Percentiles rank a stretch among this genome's conserved stretches.
These are phyloP conservation scores for Penicillium brasilianum DNA, from an alignment of 2,329 filamentous ascomycete genomes.

Conservation along the genomic window DNA sequence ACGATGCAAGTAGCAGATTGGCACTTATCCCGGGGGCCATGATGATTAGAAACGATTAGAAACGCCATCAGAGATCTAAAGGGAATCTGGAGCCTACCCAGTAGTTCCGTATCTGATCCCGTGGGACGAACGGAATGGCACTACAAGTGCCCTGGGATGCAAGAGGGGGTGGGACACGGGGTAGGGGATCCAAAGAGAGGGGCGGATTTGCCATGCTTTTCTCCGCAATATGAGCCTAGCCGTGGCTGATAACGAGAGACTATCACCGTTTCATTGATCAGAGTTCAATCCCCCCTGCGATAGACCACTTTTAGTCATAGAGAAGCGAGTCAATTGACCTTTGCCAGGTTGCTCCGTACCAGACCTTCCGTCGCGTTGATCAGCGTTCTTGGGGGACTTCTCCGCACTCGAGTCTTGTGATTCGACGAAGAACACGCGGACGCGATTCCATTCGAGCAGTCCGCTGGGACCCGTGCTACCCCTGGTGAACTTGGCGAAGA, in stretches of 20 bases:
- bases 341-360: neutral
- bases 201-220: slow-evolving; percentile 6
- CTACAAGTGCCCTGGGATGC: slow-evolving; percentile 10
- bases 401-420: slow-evolving; percentile 23
- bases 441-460: slow-evolving; percentile 13
- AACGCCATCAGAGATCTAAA: slow-evolving; percentile 8
- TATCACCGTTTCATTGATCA: neutral
- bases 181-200: neutral
- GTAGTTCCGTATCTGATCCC: slow-evolving; percentile 2
- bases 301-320: neutral
- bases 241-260: slow-evolving; percentile 9
- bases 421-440: slow-evolving; percentile 22
- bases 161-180: neutral
- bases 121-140: slow-evolving; percentile 10
- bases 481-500: slow-evolving; percentile 25
- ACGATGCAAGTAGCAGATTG: slow-evolving; percentile 1
- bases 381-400: slow-evolving; percentile 8
- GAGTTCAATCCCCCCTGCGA: neutral
- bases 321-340: neutral
- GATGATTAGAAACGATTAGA: slow-evolving; percentile 14
- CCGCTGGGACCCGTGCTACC: slow-evolving; percentile 19
- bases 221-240: slow-evolving; percentile 8
- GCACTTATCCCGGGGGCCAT: slow-evolving; percentile 13
- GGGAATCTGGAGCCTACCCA: slow-evolving; percentile 6
- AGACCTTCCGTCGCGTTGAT: slow-evolving; percentile 4